Evolutionary conservation across 2,329 filamentous ascomycete species (phyloP), one percentile per base, ranked within the genome.

Genomic region (Didymella arachidicola): DNA sequence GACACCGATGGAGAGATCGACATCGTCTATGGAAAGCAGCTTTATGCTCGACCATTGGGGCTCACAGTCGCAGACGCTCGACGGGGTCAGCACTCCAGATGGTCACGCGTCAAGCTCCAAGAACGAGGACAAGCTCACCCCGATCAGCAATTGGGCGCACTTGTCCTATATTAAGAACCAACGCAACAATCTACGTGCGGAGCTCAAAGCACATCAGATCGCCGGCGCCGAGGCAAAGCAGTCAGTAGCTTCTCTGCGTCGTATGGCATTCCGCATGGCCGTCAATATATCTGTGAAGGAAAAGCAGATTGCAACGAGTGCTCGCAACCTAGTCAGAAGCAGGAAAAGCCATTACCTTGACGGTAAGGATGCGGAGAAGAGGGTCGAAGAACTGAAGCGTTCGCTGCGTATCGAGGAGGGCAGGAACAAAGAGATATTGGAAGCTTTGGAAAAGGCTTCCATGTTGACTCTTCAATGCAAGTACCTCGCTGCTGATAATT

Each of bases 251-350:
- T 71, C 73, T 26, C 60, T 78, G 27, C 70, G 75, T 36, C 70
- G 74, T 32, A 66, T 77, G 36, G 75, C 75, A 11, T 71, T 78
- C 54, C 73, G 75, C 45, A 74, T 78, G 65, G 75, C 73, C 14
- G 72, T 77, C 32, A 77, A 74, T 41, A 78, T 77, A 29, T 75
- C 73, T 14, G 72, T 77, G 36, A 78, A 77, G 63, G 75, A 78
- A 55, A 72, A 72, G 51, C 71, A 76, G 47, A 76, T 77, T 52
- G 73, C 71, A 22, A 71, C 65, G 14, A 71, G 70, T 11, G 72
- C 75, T 18, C 64, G 69, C 30, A 75, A 67, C 32, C 54, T 78
- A 32, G 70, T 72, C 6, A 70, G 62, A 26, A 72, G 66, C 39
- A 66, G 75, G 51, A 75, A 70, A 39, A 72, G 60, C 26, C 66